Base-by-base conservation (phyloP, 306 rosid species). In the Castanea mollissima region DNA sequence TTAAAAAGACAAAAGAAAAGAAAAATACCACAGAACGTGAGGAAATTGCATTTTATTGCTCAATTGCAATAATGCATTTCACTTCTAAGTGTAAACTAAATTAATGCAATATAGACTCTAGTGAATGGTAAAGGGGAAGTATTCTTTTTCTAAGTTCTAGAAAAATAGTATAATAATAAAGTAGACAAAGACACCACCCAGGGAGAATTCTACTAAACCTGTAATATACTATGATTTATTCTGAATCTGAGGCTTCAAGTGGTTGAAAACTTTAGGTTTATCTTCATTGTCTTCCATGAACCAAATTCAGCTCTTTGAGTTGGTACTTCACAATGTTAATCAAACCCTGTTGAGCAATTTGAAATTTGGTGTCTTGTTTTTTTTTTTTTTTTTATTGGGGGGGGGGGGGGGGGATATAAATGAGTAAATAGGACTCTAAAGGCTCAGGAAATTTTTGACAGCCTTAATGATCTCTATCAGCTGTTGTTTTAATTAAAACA, bases 21-120 rank as follows among this genome's bases (percentile, higher is more conserved):
- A 49, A 49, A 49, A 12, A 49, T 77, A 63, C 71, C 58, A 75
- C 58, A 65, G 78, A 69, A 41, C 54, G 6, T 67, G 65, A 44
- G 38, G 58, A 75, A 74, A 49, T 69, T 75, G 8, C 44, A 21
- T 73, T 11, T 82, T 84, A 20, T 35, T 78, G 69, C 78, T 77
- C 49, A 23, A 63, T 80, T 41, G 11, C 46, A 41, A 41, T 41
- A 41, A 18, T 62, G 63, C 55, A 68, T 69, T 74, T 67, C 76
- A 69, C 75, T 55, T 31, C 10, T 34, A 55, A 49, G 44, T 32
- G 63, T 68, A n/a, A 41, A 75, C 29, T 35, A 21, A 27, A 51
- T 67, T 44, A 11, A 27, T 69, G 49, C 71, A 20, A 16, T 54
- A 34, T 44, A 75, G 35, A 71, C 14, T 41, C 27, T 49, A 5